phyloP scores from a whole-genome alignment of 805 yeast species.

The Candida orba region DNA sequence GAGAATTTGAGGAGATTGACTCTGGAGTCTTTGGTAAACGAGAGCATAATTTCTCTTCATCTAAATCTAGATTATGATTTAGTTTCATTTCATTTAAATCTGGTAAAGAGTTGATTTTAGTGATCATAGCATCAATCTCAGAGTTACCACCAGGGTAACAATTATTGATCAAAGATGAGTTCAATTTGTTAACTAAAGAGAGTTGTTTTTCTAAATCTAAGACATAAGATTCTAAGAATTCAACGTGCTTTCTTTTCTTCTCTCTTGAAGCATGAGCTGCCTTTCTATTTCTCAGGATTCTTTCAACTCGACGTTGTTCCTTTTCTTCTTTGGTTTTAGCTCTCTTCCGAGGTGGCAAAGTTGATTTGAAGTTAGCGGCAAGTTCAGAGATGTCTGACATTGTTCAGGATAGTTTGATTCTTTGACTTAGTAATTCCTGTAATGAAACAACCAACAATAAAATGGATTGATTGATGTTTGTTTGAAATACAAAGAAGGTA shows the following conservation, averaged over 20 bases:
- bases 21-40: slow-evolving; percentile 24
- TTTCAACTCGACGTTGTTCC: slow-evolving; percentile 90
- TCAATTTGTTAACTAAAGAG: slow-evolving; percentile 12
- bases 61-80: slow-evolving; percentile 14
- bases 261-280: slow-evolving; percentile 98
- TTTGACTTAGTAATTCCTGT: no score
- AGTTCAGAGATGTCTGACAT: slow-evolving; percentile 22
- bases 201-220: slow-evolving; percentile 22
- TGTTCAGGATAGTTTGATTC: background rate
- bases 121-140: slow-evolving; percentile 12
- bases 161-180: slow-evolving; percentile 8
- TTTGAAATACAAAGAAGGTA: no score
- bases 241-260: slow-evolving; percentile 89
- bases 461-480: no score
- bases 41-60: slow-evolving; percentile 2
- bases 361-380: slow-evolving; percentile 33
- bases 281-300: slow-evolving; percentile 87
- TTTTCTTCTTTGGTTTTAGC: slow-evolving; percentile 96
- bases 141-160: slow-evolving; percentile 16
- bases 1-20: slow-evolving; percentile 15
- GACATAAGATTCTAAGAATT: slow-evolving; percentile 53
- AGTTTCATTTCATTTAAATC: slow-evolving; percentile 18
- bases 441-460: no score
- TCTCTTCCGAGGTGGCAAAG: slow-evolving; percentile 90
- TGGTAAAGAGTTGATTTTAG: slow-evolving; percentile 14